Percentiles rank a stretch among this genome's conserved stretches.
Conservation (phyloP, 2,329 filamentous ascomycete species). For the Aspergillus terreus region DNA sequence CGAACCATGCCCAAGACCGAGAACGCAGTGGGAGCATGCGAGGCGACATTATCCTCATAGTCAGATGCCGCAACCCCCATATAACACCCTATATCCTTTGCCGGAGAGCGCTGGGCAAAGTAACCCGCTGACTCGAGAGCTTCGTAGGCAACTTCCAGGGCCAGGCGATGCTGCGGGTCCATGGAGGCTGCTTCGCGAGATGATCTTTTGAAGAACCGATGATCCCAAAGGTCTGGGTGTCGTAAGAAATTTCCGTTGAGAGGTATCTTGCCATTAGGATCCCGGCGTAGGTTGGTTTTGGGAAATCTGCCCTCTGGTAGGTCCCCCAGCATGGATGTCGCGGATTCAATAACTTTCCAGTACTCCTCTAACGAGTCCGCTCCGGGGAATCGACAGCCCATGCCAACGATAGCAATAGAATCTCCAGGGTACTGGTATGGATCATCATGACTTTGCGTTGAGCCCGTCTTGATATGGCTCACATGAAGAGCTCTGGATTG, state of each 20-base stretch:
- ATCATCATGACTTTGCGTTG: too few relatives aligned
- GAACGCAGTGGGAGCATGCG: conserved; percentile 43
- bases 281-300: too few relatives aligned
- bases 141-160: background rate
- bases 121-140: background rate
- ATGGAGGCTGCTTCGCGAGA: background rate
- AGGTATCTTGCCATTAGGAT: background rate
- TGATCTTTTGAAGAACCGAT: background rate
- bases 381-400: too few relatives aligned
- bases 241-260: conserved; percentile 49
- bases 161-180: background rate
- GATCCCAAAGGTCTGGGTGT: background rate
- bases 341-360: too few relatives aligned
- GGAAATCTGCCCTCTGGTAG: too few relatives aligned
- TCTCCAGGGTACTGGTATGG: too few relatives aligned
- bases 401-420: too few relatives aligned
- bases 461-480: too few relatives aligned
- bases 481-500: too few relatives aligned
- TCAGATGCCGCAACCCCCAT: conserved; percentile 63
- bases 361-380: too few relatives aligned
- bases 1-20: conserved; percentile 60
- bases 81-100: background rate
- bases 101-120: background rate
- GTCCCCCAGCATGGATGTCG: too few relatives aligned
- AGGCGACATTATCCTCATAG: conserved; percentile 53